phyloP scores from a whole-genome alignment of 2,329 filamentous ascomycete species.

The Pezicula neosporulosa region DNA sequence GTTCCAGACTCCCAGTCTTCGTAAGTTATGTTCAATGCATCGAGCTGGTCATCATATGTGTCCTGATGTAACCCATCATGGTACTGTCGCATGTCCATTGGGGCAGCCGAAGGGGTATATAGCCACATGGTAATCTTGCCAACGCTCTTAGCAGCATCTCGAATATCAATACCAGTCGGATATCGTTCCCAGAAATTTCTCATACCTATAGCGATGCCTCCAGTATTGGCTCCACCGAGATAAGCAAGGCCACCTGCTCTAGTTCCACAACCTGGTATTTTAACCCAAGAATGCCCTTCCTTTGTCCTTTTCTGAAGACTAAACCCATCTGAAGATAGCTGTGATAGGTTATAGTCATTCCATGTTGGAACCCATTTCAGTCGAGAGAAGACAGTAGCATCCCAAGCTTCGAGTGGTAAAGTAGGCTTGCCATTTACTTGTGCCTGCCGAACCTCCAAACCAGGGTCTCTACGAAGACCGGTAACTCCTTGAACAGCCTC shows the following conservation, averaged over 20 bases:
- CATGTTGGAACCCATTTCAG: slow-evolving; percentile 56
- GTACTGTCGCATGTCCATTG: slow-evolving; percentile 53
- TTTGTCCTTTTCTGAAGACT: slow-evolving; percentile 58
- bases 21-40: slow-evolving; percentile 60
- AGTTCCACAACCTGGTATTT: slow-evolving; percentile 49
- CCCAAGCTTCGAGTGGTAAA: slow-evolving; percentile 43
- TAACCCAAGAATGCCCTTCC: slow-evolving; percentile 53
- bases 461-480: slow-evolving; percentile 53
- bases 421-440: slow-evolving; percentile 46
- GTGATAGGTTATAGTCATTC: slow-evolving; percentile 53
- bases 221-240: slow-evolving; percentile 51
- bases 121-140: slow-evolving; percentile 57
- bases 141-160: slow-evolving; percentile 43
- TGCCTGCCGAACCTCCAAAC: slow-evolving; percentile 40
- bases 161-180: slow-evolving; percentile 54
- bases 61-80: slow-evolving; percentile 55
- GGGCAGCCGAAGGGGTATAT: slow-evolving; percentile 52
- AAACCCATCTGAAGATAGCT: slow-evolving; percentile 58
- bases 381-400: slow-evolving; percentile 38
- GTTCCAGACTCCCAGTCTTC: slow-evolving; percentile 57
- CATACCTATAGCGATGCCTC: slow-evolving; percentile 56
- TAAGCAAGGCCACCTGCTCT: slow-evolving; percentile 55
- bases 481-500: slow-evolving; percentile 60
- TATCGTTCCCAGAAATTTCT: slow-evolving; percentile 63
- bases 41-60: slow-evolving; percentile 53